Conservation (phyloP, 164 flowering plant genomes). For the Amborella trichopoda region DNA sequence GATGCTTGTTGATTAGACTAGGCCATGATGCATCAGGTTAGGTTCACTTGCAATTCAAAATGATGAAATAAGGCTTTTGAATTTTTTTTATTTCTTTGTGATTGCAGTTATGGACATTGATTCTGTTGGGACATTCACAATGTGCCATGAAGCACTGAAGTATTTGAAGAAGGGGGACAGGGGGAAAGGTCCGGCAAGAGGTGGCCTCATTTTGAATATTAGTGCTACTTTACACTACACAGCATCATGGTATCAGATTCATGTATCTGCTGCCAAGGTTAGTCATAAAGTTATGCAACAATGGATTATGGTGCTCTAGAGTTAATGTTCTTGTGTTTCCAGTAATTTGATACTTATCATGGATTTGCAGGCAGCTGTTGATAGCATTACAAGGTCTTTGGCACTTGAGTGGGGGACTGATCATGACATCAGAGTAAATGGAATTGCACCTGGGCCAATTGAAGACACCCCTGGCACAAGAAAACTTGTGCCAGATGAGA, state of each 20-base stretch:
- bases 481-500: slow-evolving; percentile 65
- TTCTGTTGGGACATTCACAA: slow-evolving; percentile 92
- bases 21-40: too few relatives aligned
- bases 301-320: too few relatives aligned
- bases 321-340: too few relatives aligned
- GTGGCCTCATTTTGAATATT: slow-evolving; percentile 74
- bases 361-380: slow-evolving; percentile 84
- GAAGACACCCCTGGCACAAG: slow-evolving; percentile 66
- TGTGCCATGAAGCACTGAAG: slow-evolving; percentile 83
- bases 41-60: too few relatives aligned
- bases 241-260: slow-evolving; percentile 93
- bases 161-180: slow-evolving; percentile 81
- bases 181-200: slow-evolving; percentile 44
- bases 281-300: too few relatives aligned
- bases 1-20: too few relatives aligned
- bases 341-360: too few relatives aligned
- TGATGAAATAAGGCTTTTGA: too few relatives aligned
- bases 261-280: slow-evolving; percentile 93
- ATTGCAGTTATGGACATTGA: slow-evolving; percentile 92
- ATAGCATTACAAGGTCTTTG: slow-evolving; percentile 61
- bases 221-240: slow-evolving; percentile 94
- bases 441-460: slow-evolving; percentile 91
- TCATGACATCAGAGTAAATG: slow-evolving; percentile 86
- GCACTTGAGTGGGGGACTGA: slow-evolving; percentile 95
- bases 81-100: too few relatives aligned